phyloP scores from a whole-genome alignment of 164 flowering plant genomes.

The Stephania yunnanensis region DNA sequence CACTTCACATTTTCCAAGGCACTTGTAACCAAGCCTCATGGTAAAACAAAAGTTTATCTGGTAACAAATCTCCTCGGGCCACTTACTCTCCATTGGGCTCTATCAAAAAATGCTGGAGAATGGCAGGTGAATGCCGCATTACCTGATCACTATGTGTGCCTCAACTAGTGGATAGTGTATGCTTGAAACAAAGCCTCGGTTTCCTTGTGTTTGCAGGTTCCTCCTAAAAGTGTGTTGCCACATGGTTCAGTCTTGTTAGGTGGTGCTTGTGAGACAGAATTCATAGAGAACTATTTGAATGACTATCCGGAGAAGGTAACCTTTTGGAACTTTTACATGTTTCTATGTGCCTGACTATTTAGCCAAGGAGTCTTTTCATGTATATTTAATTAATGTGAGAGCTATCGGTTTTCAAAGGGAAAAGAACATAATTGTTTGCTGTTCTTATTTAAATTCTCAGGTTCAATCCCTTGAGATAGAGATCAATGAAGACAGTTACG shows the following conservation, averaged over 20 bases:
- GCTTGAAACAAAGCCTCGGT: background rate
- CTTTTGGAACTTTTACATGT: constrained; percentile 7
- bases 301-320: constrained; percentile 47
- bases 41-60: constrained; percentile 55
- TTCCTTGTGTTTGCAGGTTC: constrained; percentile 46
- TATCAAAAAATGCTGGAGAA: constrained; percentile 65
- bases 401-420: background rate
- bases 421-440: background rate
- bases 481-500: constrained; percentile 53
- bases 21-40: constrained; percentile 55
- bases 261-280: constrained; percentile 60
- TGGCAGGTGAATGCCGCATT: constrained; percentile 53
- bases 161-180: background rate
- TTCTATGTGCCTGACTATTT: background rate
- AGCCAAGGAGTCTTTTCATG: background rate
- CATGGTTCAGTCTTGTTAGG: constrained; percentile 51
- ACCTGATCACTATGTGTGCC: background rate
- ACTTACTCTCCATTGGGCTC: constrained; percentile 83
- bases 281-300: constrained; percentile 29
- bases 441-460: constrained; percentile 28
- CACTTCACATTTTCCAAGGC: constrained; percentile 38
- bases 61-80: constrained; percentile 73
- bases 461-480: constrained; percentile 62
- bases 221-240: constrained; percentile 63
- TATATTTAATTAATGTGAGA: background rate